phyloP scores from a whole-genome alignment of 495 filamentous ascomycete species.

The Ramalina intermedia region DNA sequence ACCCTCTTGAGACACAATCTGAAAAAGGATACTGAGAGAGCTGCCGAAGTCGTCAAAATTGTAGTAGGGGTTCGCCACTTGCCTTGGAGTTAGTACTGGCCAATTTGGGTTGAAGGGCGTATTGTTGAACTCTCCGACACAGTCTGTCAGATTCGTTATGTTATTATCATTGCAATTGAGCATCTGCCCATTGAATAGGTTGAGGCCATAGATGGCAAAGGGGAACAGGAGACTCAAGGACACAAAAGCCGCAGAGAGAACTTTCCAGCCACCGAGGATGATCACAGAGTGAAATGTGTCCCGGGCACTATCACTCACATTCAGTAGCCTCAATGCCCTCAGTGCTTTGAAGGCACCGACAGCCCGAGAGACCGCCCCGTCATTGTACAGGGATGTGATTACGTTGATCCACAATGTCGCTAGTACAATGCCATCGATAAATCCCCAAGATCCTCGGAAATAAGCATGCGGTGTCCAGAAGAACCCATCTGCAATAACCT shows the following conservation, averaged over 20 bases:
- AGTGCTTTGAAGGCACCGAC: conserved; percentile 97
- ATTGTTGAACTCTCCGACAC: conserved; percentile 66
- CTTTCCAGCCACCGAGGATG: conserved; percentile 82
- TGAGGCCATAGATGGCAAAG: conserved; percentile 89
- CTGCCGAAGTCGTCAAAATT: conserved; percentile 90
- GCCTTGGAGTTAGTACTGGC: conserved; percentile 68
- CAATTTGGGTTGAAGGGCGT: conserved; percentile 53
- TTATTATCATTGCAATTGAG: conserved; percentile 61
- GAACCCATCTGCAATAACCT: conserved; percentile 89
- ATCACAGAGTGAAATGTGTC: conserved; percentile 96
- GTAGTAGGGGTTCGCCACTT: conserved; percentile 67
- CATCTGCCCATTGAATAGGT: conserved; percentile 79
- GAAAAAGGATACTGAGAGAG: conserved; percentile 90
- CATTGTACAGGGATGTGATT: conserved; percentile 56
- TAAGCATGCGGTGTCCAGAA: conserved; percentile 98
- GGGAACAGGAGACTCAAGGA: conserved; percentile 89
- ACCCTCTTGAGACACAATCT: conserved; percentile 97
- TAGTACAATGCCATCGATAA: conserved; percentile 88
- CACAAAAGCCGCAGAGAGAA: conserved; percentile 77
- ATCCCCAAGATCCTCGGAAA: conserved; percentile 89
- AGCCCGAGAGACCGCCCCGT: conserved; percentile 70
- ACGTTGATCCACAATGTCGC: conserved; percentile 96
- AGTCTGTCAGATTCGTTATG: conserved; percentile 46
- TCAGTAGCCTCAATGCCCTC: conserved; percentile 80
- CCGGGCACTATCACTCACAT: conserved; percentile 89